Base-by-base conservation (phyloP, 164 flowering plant genomes). In the Magnolia sinica region DNA sequence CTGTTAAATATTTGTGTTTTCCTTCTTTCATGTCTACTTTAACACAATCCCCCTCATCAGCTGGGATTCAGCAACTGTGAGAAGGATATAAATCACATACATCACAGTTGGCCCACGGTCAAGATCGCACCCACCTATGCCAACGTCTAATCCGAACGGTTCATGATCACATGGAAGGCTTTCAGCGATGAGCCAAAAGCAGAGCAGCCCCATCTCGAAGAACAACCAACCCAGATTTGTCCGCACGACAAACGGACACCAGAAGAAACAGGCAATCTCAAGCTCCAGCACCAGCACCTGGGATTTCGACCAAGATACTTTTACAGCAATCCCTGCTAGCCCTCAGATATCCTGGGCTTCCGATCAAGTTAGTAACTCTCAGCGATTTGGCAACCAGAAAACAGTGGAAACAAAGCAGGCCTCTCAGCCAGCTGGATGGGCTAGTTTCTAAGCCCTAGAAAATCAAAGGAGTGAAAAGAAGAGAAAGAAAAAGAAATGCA, bases 401-500 rank as follows among this genome's bases (percentile, higher is more conserved):
- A 82, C 70, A 8, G 61, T 14, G 2, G 92, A 89, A 59, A 84
- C 77, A 75, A 88, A 89, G 83, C 66, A 83, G 74, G 76, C 86
- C 31, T 63, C 91, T 74, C 98, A 92, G 78, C 99, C 99, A 75
- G 93, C 98, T 75, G 99, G 99, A 68, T 96, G 99, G 99, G 98
- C 99, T 83, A 98, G 99, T 79, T 96, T 96, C 82, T 96, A 16
- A 68, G 50, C 29, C 7, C n/a, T 8, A 18, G 49, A 29, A 13
- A 19, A 68, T 9, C 1, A 29, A 37, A 31, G 20, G 61, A 55
- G 61, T 11, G 61, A 16, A 16, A 19, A 29, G 71, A 16, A 14
- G 45, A 14, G 31, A 18, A 5, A 27, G 71, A 68, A 31, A 68
- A 45, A 68, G 50, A 68, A 16, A 29, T 29, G 45, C 4, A 37